Base-by-base conservation (phyloP, 495 filamentous ascomycete genomes). In the Aspergillus cavernicola region DNA sequence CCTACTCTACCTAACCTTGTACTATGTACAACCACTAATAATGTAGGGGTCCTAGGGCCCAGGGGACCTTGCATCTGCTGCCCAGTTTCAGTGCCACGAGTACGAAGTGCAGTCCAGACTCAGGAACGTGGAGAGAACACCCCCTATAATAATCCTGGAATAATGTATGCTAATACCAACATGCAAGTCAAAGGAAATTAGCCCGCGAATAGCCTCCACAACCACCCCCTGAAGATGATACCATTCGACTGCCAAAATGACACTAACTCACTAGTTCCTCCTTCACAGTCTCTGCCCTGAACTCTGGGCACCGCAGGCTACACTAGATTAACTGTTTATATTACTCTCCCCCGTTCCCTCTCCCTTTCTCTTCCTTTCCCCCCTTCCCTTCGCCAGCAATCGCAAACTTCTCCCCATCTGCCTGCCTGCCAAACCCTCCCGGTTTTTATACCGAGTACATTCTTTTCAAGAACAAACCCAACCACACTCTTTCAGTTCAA, bases 381-480 rank as follows among this genome's bases (percentile, higher is more conserved):
- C 53, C 41, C 18, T 33, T 20, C 45, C 40, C 42, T 42, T 51
- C 36, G 44, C 52, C 47, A 40, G 51, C 52, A 45, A n/a, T 46
- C 57, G 31, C 61, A 60, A 60, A 31, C 24, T 4, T 40, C 59
- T 59, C 45, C 65, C 53, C 37, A 48, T 33, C 44, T 65, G 62
- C 51, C 23, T 26, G 19, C 50, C 39, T 44, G 28, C 48, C 36
- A 54, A 33, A 33, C 31, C 40, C 44, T 52, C 59, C 63, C 68
- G 68, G 66, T 66, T 58, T 59, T 66, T 66, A 45, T 52, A 68
- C 77, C 75, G 73, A 80, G 66, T 79, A 73, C 77, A 77, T 72
- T 80, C 77, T 75, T 80, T 77, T 64, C 42, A 57, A 24, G n/a
- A 26, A 36, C 31, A 6, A n/a, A n/a, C n/a, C n/a, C n/a, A n/a